These are phyloP conservation scores for Lachancea dasiensis DNA, from an alignment of 805 yeast genomes.

Conservation along the genomic window DNA sequence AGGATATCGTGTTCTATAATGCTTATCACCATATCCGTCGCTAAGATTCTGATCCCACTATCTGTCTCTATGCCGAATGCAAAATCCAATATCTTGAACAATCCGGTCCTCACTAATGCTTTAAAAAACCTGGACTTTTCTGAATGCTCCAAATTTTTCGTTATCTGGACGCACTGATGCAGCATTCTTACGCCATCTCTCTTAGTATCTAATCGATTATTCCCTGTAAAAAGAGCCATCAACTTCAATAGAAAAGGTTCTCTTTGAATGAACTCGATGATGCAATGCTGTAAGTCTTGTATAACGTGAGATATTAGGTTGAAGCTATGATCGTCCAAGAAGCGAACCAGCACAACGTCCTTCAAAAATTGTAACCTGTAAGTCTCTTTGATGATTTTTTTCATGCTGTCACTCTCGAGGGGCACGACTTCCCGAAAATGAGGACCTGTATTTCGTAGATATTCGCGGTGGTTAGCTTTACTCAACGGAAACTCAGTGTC, in stretches of 20 bases:
- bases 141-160: conserved; percentile 58
- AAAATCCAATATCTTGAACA: conserved; percentile 63
- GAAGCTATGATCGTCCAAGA: conserved; percentile 75
- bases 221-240: conserved; percentile 46
- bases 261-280: conserved; percentile 30
- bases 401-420: conserved; percentile 43
- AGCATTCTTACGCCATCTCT: conserved; percentile 72
- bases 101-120: conserved; percentile 57
- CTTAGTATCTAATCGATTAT: conserved; percentile 28
- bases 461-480: conserved; percentile 76
- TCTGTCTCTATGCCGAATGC: conserved; percentile 51
- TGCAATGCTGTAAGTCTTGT: conserved; percentile 29
- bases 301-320: conserved; percentile 48
- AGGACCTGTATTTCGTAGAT: conserved; percentile 44
- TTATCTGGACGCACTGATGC: conserved; percentile 72
- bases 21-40: conserved; percentile 73
- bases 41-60: conserved; percentile 49
- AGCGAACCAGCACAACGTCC: conserved; percentile 79
- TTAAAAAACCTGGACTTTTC: conserved; percentile 64
- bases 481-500: conserved; percentile 79
- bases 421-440: conserved; percentile 68
- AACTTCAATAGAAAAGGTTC: conserved; percentile 48
- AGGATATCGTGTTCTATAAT: conserved; percentile 80
- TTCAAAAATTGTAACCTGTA: conserved; percentile 74
- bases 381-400: conserved; percentile 60